These are phyloP conservation scores for Serendipita indica DNA, from an alignment of 768 basidiomycete species.

Conservation along the genomic window DNA sequence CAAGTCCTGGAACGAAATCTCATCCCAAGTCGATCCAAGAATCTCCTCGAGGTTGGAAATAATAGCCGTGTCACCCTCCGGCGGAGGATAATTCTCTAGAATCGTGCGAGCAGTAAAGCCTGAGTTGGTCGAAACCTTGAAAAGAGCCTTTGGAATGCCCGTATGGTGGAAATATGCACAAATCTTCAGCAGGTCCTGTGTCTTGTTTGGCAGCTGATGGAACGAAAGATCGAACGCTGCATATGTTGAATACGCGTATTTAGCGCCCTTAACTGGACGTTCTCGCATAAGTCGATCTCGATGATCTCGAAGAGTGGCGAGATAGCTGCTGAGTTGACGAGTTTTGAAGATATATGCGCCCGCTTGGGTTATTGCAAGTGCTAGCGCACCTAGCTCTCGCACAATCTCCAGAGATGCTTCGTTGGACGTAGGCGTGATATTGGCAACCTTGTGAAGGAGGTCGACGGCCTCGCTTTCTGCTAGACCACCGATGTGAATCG, in stretches of 20 bases:
- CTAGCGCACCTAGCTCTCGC: not conserved
- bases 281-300: not conserved
- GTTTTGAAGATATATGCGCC: not conserved
- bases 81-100: not conserved
- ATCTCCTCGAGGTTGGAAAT: not conserved
- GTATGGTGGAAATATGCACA: not conserved
- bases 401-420: not conserved
- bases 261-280: not conserved
- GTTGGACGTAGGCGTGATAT: not conserved
- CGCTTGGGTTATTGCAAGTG: slow-evolving; percentile 1
- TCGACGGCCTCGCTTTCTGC: not conserved
- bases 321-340: not conserved
- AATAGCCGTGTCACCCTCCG: not conserved
- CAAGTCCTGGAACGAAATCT: not conserved
- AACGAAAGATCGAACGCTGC: slow-evolving; percentile 4
- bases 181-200: not conserved
- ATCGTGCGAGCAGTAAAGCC: not conserved
- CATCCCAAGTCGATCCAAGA: not conserved
- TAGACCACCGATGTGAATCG: not conserved
- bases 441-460: slow-evolving; percentile 1
- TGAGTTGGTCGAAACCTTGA: not conserved
- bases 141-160: not conserved
- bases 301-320: not conserved
- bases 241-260: not conserved
- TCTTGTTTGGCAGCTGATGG: not conserved